phyloP scores from a whole-genome alignment of 2,329 filamentous ascomycete species.

The Drechslera avenae region DNA sequence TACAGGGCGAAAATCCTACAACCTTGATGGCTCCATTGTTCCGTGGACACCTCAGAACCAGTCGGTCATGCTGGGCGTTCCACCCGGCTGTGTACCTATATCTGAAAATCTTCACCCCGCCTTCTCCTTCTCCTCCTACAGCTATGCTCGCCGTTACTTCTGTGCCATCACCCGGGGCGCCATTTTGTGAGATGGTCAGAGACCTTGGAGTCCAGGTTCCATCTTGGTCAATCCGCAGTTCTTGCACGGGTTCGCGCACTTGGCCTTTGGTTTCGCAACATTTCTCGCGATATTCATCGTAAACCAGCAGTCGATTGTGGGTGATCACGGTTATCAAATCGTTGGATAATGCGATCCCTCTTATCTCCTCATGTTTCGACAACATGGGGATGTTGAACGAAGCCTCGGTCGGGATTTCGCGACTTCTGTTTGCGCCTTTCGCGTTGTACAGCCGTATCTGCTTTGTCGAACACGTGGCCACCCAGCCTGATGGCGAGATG shows the following conservation, averaged over 20 bases:
- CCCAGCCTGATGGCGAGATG: constrained; percentile 20
- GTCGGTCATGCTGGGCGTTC: constrained; percentile 11
- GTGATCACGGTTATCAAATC: constrained; percentile 31
- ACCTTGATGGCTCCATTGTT: constrained; percentile 21
- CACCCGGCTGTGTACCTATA: constrained; percentile 17
- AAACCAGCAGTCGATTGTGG: constrained; percentile 24
- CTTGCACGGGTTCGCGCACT: constrained; percentile 5
- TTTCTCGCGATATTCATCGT: constrained; percentile 22
- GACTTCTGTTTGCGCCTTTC: constrained; percentile 7
- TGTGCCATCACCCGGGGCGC: constrained; percentile 1
- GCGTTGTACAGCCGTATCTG: constrained; percentile 23
- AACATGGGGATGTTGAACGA: constrained; percentile 1
- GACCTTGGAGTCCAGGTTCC: constrained; percentile 24
- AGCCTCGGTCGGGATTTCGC: constrained; percentile 1
- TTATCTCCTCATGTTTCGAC: constrained; percentile 17
- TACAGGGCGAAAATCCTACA: constrained; percentile 23
- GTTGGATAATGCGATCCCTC: constrained; percentile 23
- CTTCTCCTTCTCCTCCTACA: constrained; percentile 28
- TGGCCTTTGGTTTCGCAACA: constrained; percentile 11
- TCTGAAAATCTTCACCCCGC: constrained; percentile 25
- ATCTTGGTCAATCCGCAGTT: constrained; percentile 16
- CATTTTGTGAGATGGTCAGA: constrained; percentile 20
- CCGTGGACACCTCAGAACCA: constrained; percentile 17
- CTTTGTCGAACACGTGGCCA: constrained; percentile 19
- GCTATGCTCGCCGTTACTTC: constrained; percentile 22